These are phyloP conservation scores for Suillus subaureus DNA, from an alignment of 768 basidiomycete genomes.

Conservation along the genomic window DNA sequence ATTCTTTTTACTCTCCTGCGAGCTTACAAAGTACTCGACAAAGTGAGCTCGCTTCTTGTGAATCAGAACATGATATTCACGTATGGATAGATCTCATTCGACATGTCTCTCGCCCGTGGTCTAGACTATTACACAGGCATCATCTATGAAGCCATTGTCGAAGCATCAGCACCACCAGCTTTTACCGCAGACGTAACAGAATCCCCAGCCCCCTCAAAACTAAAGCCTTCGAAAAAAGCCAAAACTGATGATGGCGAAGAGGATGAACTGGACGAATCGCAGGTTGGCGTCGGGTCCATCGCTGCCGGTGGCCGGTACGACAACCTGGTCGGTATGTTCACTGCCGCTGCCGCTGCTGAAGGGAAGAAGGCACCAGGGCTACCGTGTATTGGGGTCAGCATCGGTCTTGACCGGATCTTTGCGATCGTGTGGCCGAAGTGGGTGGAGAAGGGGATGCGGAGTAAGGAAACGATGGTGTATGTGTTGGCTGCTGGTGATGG, in stretches of 20 bases:
- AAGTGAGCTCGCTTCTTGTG: conserved; percentile 45
- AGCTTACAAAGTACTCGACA: conserved; percentile 77
- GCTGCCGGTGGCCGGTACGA: conserved; percentile 99
- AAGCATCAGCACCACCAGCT: conserved; percentile 90
- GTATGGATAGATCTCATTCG: conserved; percentile 78
- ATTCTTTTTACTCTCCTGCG: conserved; percentile 81
- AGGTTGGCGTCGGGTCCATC: conserved; percentile 97
- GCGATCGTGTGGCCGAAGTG: conserved; percentile 88
- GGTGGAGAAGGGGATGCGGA: conserved; percentile 75
- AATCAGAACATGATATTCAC: background rate
- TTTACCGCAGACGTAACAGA: conserved; percentile 59
- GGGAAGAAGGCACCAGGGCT: conserved; percentile 66
- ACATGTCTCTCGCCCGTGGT: conserved; percentile 95
- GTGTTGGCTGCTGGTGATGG: conserved; percentile 93
- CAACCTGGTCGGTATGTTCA: conserved; percentile 90
- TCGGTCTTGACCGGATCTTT: conserved; percentile 93
- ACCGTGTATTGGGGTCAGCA: conserved; percentile 91
- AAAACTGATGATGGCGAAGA: conserved; percentile 50
- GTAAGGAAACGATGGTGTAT: conserved; percentile 92
- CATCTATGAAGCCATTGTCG: conserved; percentile 95
- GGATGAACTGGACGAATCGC: conserved; percentile 89
- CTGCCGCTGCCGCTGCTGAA: conserved; percentile 75
- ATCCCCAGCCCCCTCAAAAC: conserved; percentile 33
- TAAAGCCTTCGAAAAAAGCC: conserved; percentile 45
- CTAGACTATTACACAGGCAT: conserved; percentile 99